Percentiles rank a stretch among this genome's conserved stretches.
phyloP scores from a whole-genome alignment of 192 early-diverging fungal species.

The Spizellomyces punctatus region DNA sequence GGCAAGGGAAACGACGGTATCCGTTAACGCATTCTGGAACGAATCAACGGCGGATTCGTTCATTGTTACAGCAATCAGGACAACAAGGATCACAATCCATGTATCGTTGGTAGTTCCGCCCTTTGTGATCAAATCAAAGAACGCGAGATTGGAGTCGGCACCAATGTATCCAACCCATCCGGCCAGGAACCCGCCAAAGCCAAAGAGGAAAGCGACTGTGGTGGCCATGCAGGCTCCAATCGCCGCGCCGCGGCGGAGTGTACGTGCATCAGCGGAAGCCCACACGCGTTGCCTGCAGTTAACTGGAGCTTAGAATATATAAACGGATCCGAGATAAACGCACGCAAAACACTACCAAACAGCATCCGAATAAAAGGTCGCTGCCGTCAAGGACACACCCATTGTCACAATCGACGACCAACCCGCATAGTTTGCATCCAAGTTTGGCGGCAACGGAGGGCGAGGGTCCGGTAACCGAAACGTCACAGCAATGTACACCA shows the following conservation, averaged over 20 bases:
- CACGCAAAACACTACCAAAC: constrained; percentile 43
- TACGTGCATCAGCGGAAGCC: constrained; percentile 39
- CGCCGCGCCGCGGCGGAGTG: constrained; percentile 33
- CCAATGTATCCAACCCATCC: constrained; percentile 36
- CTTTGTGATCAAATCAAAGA: constrained; percentile 44
- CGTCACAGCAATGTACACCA: constrained; percentile 45
- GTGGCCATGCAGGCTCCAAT: constrained; percentile 36
- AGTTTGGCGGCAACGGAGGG: constrained; percentile 30
- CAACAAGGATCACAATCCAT: constrained; percentile 41
- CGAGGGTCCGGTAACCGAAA: constrained; percentile 34
- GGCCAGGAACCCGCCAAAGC: constrained; percentile 49
- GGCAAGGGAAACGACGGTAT: constrained; percentile 35
- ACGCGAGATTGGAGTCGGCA: constrained; percentile 33
- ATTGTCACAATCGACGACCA: constrained; percentile 45
- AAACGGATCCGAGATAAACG: neutral
- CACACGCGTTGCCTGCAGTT: constrained; percentile 54
- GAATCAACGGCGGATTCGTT: constrained; percentile 55
- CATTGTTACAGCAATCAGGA: constrained; percentile 44
- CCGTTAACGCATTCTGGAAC: constrained; percentile 51
- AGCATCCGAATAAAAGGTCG: constrained; percentile 53
- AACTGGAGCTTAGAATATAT: no score
- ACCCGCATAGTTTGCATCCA: constrained; percentile 40
- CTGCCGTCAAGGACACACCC: constrained; percentile 38
- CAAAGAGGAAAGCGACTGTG: constrained; percentile 44
- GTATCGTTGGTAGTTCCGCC: constrained; percentile 28